These are phyloP conservation scores for Teratosphaeria viscida DNA, from an alignment of 2,329 filamentous ascomycete species.

Conservation along the genomic window DNA sequence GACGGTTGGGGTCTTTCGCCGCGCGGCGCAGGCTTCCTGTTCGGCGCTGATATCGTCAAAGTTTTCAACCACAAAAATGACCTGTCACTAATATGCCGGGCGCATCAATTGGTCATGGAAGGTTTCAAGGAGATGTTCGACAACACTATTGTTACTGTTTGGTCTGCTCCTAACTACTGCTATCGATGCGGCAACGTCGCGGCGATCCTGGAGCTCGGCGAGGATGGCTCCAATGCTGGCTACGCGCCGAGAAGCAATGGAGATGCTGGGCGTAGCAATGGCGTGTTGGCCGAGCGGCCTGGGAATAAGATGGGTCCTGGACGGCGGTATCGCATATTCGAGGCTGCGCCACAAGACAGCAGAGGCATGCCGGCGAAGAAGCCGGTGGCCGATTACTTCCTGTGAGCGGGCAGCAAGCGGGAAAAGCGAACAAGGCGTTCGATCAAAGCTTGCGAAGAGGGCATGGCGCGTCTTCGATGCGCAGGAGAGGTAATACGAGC, in stretches of 20 bases:
- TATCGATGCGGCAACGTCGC: slow-evolving; percentile 52
- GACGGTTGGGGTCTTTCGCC: slow-evolving; percentile 94
- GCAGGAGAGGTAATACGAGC: too few relatives aligned
- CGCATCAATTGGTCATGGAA: slow-evolving; percentile 98
- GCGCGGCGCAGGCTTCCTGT: slow-evolving; percentile 88
- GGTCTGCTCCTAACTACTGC: slow-evolving; percentile 39
- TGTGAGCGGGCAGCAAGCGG: slow-evolving; percentile 33
- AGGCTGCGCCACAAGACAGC: slow-evolving; percentile 90
- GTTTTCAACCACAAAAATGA: slow-evolving; percentile 93
- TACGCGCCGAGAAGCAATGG: slow-evolving; percentile 52
- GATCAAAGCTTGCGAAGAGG: too few relatives aligned
- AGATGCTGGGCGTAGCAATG: slow-evolving; percentile 44
- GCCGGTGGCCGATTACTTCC: slow-evolving; percentile 92
- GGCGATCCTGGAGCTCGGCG: slow-evolving; percentile 82
- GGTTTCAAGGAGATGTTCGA: slow-evolving; percentile 99
- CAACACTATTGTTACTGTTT: slow-evolving; percentile 92
- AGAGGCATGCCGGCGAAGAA: slow-evolving; percentile 99
- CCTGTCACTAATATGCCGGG: slow-evolving; percentile 80
- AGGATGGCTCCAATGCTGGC: slow-evolving; percentile 55
- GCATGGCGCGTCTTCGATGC: too few relatives aligned
- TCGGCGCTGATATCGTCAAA: slow-evolving; percentile 91
- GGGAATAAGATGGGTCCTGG: slow-evolving; percentile 57
- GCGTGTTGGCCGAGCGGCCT: slow-evolving; percentile 34
- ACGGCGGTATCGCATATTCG: slow-evolving; percentile 85
- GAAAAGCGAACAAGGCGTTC: neutral